Evolutionary conservation across 129 eudicot genomes (phyloP).

Genomic region (Sambucus nigra): DNA sequence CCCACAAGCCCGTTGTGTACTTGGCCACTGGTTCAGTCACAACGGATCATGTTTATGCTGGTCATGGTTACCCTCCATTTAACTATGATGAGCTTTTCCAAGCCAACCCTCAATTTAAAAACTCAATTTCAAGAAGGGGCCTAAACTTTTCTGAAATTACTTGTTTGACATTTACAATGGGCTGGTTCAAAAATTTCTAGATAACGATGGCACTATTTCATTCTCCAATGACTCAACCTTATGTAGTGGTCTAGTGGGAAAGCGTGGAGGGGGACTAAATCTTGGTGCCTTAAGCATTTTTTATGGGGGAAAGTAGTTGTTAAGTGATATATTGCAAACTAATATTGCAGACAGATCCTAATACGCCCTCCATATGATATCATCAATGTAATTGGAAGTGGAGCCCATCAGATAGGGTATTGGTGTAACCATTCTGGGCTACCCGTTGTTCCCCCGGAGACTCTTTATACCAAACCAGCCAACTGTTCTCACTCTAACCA

Average conservation of each 20-base stretch:
- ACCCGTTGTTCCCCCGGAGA: conserved; percentile 55
- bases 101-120: conserved; percentile 44
- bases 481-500: conserved; percentile 57
- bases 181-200: conserved; percentile 56
- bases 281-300: conserved; percentile 65
- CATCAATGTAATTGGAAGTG: conserved; percentile 45
- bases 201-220: conserved; percentile 53
- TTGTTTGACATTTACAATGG: conserved; percentile 63
- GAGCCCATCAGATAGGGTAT: conserved; percentile 51
- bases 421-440: conserved; percentile 85
- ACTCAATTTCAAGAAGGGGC: conserved; percentile 45
- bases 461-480: conserved; percentile 39
- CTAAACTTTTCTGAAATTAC: conserved; percentile 64
- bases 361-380: conserved; percentile 57
- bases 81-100: conserved; percentile 43
- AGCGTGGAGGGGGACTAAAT: conserved; percentile 34
- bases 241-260: conserved; percentile 12
- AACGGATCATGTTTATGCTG: conserved; percentile 47
- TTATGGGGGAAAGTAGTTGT: conserved; percentile 52
- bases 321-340: conserved; percentile 31
- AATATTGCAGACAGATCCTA: conserved; percentile 43
- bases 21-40: conserved; percentile 26
- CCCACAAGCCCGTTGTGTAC: conserved; percentile 53
- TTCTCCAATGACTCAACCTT: conserved; percentile 51
- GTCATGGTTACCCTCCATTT: conserved; percentile 70